phyloP scores from a whole-genome alignment of 2,329 filamentous ascomycete genomes.

The Penicillium sp. region DNA sequence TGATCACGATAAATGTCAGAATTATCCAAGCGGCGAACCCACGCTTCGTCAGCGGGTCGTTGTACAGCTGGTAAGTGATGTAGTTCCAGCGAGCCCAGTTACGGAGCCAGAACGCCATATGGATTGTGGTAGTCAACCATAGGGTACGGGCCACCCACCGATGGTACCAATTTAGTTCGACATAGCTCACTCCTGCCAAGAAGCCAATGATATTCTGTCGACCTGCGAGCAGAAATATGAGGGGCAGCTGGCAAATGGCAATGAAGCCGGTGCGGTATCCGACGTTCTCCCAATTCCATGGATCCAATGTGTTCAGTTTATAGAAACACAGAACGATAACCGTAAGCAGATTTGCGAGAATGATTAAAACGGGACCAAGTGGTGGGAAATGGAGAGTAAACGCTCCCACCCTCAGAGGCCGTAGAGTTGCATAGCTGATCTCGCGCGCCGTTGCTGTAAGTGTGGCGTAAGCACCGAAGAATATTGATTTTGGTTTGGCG shows the following conservation, averaged over 20 bases:
- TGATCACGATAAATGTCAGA: constrained; percentile 51
- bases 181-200: constrained; percentile 48
- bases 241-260: constrained; percentile 51
- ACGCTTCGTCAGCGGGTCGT: constrained; percentile 48
- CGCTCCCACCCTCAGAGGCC: constrained; percentile 33
- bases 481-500: constrained; percentile 52
- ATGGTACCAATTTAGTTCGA: constrained; percentile 52
- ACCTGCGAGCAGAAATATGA: constrained; percentile 55
- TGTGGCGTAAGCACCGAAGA: constrained; percentile 51
- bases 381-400: constrained; percentile 38
- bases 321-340: constrained; percentile 57
- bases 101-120: constrained; percentile 54
- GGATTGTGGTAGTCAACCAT: constrained; percentile 52
- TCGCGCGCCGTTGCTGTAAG: constrained; percentile 54
- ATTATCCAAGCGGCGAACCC: constrained; percentile 54
- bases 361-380: constrained; percentile 37
- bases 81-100: constrained; percentile 53
- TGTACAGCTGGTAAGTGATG: constrained; percentile 47
- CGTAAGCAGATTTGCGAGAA: constrained; percentile 47
- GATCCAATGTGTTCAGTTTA: constrained; percentile 49
- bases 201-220: constrained; percentile 54
- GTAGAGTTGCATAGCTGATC: constrained; percentile 46
- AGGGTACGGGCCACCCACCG: constrained; percentile 51
- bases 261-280: constrained; percentile 56
- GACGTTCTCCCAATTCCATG: constrained; percentile 53